These are phyloP conservation scores for Dothidotthia symphoricarpi DNA, from an alignment of 2,329 filamentous ascomycete genomes.

Conservation along the genomic window DNA sequence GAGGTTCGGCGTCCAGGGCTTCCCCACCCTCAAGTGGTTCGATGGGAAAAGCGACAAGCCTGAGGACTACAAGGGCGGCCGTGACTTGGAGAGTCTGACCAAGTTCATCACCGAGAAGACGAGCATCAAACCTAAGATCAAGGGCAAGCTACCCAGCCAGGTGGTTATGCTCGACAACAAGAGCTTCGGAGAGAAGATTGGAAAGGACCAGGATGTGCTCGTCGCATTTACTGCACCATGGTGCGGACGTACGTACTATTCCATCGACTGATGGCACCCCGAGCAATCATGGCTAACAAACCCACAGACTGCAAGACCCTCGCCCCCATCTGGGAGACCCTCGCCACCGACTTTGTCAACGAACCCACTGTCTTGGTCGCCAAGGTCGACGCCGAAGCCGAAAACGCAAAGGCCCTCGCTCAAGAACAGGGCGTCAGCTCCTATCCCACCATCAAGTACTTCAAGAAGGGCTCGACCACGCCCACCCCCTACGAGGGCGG, in stretches of 20 bases:
- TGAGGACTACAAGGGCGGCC: constrained; percentile 78
- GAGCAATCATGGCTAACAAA: constrained; percentile 8
- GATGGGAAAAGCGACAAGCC: constrained; percentile 89
- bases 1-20: constrained; percentile 86
- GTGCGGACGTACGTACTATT: constrained; percentile 84
- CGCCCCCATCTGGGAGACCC: constrained; percentile 83
- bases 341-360: constrained; percentile 76
- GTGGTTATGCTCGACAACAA: constrained; percentile 78
- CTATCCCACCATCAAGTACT: constrained; percentile 98
- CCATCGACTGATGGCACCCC: neutral
- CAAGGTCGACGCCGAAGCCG: constrained; percentile 91
- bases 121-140: constrained; percentile 74
- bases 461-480: constrained; percentile 77
- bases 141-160: constrained; percentile 68
- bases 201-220: constrained; percentile 81
- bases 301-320: constrained; percentile 88
- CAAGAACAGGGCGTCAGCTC: constrained; percentile 73
- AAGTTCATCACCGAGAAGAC: constrained; percentile 85
- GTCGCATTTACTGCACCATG: constrained; percentile 97
- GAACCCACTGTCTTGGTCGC: constrained; percentile 81
- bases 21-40: constrained; percentile 97
- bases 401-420: constrained; percentile 77
- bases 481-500: constrained; percentile 70
- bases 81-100: constrained; percentile 81
- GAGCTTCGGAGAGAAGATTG: constrained; percentile 74